Evolutionary conservation across 2,329 filamentous ascomycete genomes (phyloP).

Genomic region (Aspergillus unguis): DNA sequence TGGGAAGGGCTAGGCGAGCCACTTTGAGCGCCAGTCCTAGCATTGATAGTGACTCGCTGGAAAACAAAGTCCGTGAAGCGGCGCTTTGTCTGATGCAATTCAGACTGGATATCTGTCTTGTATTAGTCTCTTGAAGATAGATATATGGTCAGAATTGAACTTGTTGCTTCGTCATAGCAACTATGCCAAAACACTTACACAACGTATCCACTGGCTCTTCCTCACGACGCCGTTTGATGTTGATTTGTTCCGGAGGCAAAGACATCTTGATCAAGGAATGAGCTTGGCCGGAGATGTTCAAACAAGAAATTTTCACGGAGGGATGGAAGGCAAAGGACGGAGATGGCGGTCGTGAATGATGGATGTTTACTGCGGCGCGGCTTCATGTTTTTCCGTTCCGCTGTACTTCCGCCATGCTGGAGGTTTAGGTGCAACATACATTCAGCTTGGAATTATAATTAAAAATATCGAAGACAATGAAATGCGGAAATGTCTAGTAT

Average conservation of each 20-base stretch:
- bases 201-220: conserved; percentile 57
- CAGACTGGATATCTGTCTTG: conserved; percentile 44
- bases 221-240: conserved; percentile 55
- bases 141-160: not conserved
- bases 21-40: conserved; percentile 13
- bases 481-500: not conserved
- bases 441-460: too few relatives aligned
- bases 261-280: conserved; percentile 34
- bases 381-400: conserved; percentile 2
- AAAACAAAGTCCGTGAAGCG: conserved; percentile 50
- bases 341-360: not conserved
- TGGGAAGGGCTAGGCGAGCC: conserved; percentile 16
- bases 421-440: too few relatives aligned
- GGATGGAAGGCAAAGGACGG: not conserved
- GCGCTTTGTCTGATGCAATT: conserved; percentile 44
- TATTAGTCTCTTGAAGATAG: conserved; percentile 9
- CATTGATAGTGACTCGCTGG: conserved; percentile 37
- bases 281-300: not conserved
- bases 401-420: not conserved
- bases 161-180: not conserved
- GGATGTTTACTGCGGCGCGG: conserved; percentile 2
- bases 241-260: conserved; percentile 49
- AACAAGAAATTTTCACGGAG: not conserved
- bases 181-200: conserved; percentile 35
- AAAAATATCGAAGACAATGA: too few relatives aligned